Conservation (phyloP, 1,284 basidiomycete genomes). For the Leccinum griseonigrum region DNA sequence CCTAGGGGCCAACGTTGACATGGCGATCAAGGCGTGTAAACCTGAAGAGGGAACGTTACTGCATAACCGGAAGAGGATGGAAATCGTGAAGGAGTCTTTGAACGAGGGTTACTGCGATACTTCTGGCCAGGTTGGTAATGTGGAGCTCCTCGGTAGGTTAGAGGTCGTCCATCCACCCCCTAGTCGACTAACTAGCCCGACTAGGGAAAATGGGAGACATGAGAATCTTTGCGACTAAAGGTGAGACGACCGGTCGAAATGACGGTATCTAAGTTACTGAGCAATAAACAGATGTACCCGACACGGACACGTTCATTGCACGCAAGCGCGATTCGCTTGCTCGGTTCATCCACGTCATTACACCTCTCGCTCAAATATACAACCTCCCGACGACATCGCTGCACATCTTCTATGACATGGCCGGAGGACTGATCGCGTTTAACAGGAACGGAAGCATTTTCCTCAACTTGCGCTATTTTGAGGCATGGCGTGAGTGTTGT, state of each 20-base stretch:
- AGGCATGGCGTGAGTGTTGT: conserved; percentile 77
- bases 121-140: conserved; percentile 63
- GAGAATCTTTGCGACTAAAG: conserved; percentile 68
- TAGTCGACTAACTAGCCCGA: conserved; percentile 1
- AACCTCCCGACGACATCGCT: conserved; percentile 66
- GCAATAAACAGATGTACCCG: conserved; percentile 47
- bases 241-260: conserved; percentile 35
- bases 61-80: conserved; percentile 66
- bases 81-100: conserved; percentile 69
- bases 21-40: conserved; percentile 76
- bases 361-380: conserved; percentile 57
- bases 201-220: conserved; percentile 62
- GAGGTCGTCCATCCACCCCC: not conserved
- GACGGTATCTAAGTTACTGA: not conserved
- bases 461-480: conserved; percentile 85
- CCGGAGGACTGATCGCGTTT: conserved; percentile 88
- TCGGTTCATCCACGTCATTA: conserved; percentile 69
- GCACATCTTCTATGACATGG: conserved; percentile 85
- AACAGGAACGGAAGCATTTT: conserved; percentile 90
- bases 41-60: conserved; percentile 65
- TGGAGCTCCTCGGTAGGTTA: conserved; percentile 56
- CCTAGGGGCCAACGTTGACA: conserved; percentile 65
- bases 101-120: conserved; percentile 84
- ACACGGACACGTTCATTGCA: conserved; percentile 48
- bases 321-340: conserved; percentile 54